phyloP scores from a whole-genome alignment of 2,329 filamentous ascomycete genomes.

The Fusarium lyarnte region DNA sequence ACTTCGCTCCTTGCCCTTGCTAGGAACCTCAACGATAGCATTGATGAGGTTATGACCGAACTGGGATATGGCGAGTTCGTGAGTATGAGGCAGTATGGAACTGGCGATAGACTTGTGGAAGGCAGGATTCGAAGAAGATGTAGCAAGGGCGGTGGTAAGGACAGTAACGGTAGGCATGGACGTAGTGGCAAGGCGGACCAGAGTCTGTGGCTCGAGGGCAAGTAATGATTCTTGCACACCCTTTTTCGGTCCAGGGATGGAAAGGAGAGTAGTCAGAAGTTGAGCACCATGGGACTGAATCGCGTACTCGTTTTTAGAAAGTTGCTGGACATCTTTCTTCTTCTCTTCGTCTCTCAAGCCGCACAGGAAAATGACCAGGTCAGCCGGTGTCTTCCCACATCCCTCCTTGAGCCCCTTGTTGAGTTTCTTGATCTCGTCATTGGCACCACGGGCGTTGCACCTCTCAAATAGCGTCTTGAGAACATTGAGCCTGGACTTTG shows the following conservation, averaged over 20 bases:
- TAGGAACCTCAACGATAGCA: constrained; percentile 60
- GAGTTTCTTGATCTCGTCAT: constrained; percentile 60
- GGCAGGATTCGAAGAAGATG: constrained; percentile 58
- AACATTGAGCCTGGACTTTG: constrained; percentile 79
- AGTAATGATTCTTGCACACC: constrained; percentile 79
- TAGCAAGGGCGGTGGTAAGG: constrained; percentile 60
- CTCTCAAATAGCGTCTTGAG: constrained; percentile 86
- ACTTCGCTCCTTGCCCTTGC: constrained; percentile 57
- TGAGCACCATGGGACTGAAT: constrained; percentile 78
- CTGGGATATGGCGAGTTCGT: constrained; percentile 59
- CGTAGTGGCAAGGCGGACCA: constrained; percentile 71
- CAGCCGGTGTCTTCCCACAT: constrained; percentile 58
- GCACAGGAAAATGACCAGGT: constrained; percentile 61
- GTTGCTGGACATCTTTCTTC: constrained; percentile 50
- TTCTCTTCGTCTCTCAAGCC: constrained; percentile 53
- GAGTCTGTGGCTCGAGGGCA: constrained; percentile 63
- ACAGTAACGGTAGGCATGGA: constrained; percentile 61
- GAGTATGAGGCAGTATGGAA: constrained; percentile 56
- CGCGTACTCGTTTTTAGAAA: constrained; percentile 65
- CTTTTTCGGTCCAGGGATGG: constrained; percentile 75
- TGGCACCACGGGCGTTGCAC: constrained; percentile 73
- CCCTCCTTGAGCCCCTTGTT: constrained; percentile 60
- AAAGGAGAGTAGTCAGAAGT: constrained; percentile 81
- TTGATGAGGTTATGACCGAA: constrained; percentile 63
- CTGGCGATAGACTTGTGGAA: constrained; percentile 67